Percentiles rank a stretch among this genome's conserved stretches.
Conservation (phyloP, 495 filamentous ascomycete genomes). For the Lichina pygmaea region DNA sequence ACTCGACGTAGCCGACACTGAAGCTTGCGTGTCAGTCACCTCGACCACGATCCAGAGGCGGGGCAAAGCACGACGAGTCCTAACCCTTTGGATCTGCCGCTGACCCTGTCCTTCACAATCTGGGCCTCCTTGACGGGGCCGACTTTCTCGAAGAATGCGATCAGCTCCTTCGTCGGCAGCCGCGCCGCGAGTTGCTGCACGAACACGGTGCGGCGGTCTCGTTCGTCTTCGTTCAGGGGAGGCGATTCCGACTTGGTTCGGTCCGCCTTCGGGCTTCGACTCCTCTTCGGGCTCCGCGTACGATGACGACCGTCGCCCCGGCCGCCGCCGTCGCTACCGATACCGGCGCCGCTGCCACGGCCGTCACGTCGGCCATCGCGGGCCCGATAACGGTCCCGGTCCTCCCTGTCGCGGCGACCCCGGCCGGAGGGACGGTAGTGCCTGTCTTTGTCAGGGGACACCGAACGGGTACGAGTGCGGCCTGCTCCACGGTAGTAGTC, state of each 20-base stretch:
- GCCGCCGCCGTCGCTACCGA: conserved; percentile 6
- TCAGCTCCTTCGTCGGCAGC: conserved; percentile 73
- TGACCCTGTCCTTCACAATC: conserved; percentile 97
- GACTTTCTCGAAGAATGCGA: conserved; percentile 87
- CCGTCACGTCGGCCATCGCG: conserved; percentile 20
- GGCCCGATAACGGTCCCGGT: conserved; percentile 4
- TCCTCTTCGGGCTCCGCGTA: conserved; percentile 18
- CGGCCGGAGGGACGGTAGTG: conserved; percentile 52
- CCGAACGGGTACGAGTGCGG: conserved; percentile 43
- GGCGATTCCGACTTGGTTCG: conserved; percentile 22
- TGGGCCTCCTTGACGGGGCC: conserved; percentile 93
- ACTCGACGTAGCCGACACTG: conserved; percentile 98
- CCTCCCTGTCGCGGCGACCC: conserved; percentile 13
- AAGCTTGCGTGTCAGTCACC: conserved; percentile 11
- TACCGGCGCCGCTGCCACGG: conserved; percentile 12
- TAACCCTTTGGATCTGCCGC: conserved; percentile 92
- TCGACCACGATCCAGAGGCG: neutral
- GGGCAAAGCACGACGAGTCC: conserved; percentile 9
- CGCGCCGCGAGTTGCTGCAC: conserved; percentile 92
- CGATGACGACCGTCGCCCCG: conserved; percentile 3
- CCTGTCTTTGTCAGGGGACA: conserved; percentile 44
- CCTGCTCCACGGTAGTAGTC: conserved; percentile 30
- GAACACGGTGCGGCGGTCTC: conserved; percentile 89
- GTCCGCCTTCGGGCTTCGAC: conserved; percentile 13
- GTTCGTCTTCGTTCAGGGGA: conserved; percentile 77